These are phyloP conservation scores for Tulasnella sp. DNA, from an alignment of 768 basidiomycete genomes.

Conservation along the genomic window DNA sequence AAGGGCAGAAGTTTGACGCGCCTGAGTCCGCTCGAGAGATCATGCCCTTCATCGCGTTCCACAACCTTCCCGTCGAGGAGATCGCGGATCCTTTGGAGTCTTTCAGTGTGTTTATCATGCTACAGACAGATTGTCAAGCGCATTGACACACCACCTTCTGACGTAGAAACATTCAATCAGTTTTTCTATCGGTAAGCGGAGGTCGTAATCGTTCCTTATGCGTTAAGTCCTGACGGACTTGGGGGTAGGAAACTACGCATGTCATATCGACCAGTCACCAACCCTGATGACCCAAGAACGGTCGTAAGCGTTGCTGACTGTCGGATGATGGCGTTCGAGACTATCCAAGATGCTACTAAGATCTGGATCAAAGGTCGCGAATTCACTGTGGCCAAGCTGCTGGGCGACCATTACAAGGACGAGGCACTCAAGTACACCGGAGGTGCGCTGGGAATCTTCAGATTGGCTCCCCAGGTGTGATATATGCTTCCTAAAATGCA, in stretches of 20 bases:
- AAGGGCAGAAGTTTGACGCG: constrained; percentile 85
- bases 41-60: constrained; percentile 78
- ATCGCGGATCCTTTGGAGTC: constrained; percentile 71
- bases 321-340: constrained; percentile 89
- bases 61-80: constrained; percentile 71
- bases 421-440: constrained; percentile 62
- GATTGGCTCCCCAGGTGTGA: constrained; percentile 56
- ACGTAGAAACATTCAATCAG: constrained; percentile 76
- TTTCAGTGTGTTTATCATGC: constrained; percentile 48
- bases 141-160: not conserved
- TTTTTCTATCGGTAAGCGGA: constrained; percentile 64
- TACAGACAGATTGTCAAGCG: not conserved
- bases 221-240: too few relatives aligned
- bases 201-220: not conserved
- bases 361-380: constrained; percentile 98
- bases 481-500: not conserved
- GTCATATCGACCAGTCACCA: constrained; percentile 61
- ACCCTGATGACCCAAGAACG: constrained; percentile 59
- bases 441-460: constrained; percentile 80
- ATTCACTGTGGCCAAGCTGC: constrained; percentile 66
- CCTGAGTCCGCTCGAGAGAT: constrained; percentile 80
- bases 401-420: constrained; percentile 65
- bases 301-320: constrained; percentile 91
- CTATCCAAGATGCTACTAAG: constrained; percentile 69
- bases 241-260: constrained; percentile 68